Percentiles rank a stretch among this genome's conserved stretches.
These are phyloP conservation scores for Fagopyrum esculentum DNA, from an alignment of 148 eudicot species.

Conservation along the genomic window DNA sequence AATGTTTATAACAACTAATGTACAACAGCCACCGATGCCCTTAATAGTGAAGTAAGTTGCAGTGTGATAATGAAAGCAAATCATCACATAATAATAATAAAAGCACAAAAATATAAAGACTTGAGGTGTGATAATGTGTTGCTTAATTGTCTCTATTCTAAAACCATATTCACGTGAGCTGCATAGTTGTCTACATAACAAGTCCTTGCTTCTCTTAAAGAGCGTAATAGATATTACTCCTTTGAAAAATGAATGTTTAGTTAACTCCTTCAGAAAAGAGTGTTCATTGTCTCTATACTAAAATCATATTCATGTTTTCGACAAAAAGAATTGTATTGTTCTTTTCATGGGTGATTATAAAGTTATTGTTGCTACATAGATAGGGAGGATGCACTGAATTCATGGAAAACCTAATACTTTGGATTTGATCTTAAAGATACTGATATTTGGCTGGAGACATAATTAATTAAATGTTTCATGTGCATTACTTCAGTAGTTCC, in stretches of 20 bases:
- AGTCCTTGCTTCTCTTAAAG: neutral
- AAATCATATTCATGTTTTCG: too few relatives aligned
- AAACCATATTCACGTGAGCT: too few relatives aligned
- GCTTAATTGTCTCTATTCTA: too few relatives aligned
- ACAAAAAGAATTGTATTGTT: neutral
- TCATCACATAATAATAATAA: neutral
- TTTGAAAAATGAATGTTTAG: too few relatives aligned
- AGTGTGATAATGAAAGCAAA: neutral
- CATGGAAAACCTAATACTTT: neutral
- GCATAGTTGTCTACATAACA: too few relatives aligned
- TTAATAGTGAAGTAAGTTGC: constrained; percentile 51
- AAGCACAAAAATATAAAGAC: neutral
- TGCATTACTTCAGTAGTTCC: neutral
- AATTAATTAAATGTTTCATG: neutral
- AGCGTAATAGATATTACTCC: neutral
- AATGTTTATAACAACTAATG: constrained; percentile 19
- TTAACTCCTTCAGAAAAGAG: too few relatives aligned
- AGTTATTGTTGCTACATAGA: neutral
- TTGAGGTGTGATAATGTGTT: neutral
- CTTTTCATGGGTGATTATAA: neutral
- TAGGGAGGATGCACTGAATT: neutral
- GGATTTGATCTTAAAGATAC: neutral
- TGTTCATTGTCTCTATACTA: too few relatives aligned
- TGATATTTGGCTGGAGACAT: neutral
- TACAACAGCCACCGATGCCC: constrained; percentile 69